These are phyloP conservation scores for Pholiota molesta DNA, from an alignment of 768 basidiomycete genomes.

Conservation along the genomic window DNA sequence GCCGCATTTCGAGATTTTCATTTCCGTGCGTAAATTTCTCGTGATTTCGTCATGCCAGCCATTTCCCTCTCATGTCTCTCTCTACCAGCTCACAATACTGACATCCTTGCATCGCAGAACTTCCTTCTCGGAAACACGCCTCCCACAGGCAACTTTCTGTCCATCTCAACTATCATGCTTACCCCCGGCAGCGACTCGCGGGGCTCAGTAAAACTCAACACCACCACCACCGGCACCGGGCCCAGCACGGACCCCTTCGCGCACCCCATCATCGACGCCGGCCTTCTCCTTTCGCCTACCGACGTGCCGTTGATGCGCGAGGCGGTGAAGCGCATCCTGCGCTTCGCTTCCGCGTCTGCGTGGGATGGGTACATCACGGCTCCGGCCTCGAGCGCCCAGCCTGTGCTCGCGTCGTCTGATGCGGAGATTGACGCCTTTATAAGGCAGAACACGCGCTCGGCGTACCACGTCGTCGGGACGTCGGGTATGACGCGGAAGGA, in stretches of 20 bases:
- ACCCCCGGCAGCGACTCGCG: constrained; percentile 18
- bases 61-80: too few relatives aligned
- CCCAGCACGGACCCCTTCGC: background rate
- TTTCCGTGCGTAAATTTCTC: constrained; percentile 24
- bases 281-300: constrained; percentile 3
- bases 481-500: constrained; percentile 29
- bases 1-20: constrained; percentile 33
- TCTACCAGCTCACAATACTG: background rate
- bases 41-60: too few relatives aligned
- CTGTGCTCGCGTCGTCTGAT: constrained; percentile 23
- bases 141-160: constrained; percentile 23
- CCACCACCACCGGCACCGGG: background rate
- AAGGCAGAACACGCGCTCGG: constrained; percentile 18
- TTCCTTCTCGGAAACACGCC: constrained; percentile 12
- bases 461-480: constrained; percentile 31
- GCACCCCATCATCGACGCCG: constrained; percentile 1
- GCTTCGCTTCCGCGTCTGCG: constrained; percentile 25
- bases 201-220: constrained; percentile 4
- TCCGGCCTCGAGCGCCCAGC: constrained; percentile 12
- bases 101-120: background rate
- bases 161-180: constrained; percentile 17
- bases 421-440: constrained; percentile 24
- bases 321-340: constrained; percentile 20
- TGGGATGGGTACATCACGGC: constrained; percentile 30
- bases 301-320: constrained; percentile 29